Percentiles rank a stretch among this genome's conserved stretches.
These are phyloP conservation scores for Hymenoscyphus fructigenus DNA, from an alignment of 2,329 filamentous ascomycete species.

Conservation along the genomic window DNA sequence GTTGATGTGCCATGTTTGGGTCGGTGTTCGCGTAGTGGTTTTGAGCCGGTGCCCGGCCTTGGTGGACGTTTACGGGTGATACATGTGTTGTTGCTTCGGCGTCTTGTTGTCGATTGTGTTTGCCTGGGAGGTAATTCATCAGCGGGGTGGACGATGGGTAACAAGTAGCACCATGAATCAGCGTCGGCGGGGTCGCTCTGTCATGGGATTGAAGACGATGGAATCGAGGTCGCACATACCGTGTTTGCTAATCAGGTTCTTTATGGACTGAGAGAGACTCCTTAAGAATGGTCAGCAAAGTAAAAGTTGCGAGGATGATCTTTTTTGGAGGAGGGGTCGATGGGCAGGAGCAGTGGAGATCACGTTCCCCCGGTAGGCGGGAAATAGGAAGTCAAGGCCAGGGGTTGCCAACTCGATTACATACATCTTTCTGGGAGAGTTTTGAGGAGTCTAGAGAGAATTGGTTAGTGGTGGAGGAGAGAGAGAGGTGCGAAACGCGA, in stretches of 20 bases:
- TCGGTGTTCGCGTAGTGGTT: constrained; percentile 52
- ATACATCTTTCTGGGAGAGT: background rate
- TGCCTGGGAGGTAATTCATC: constrained; percentile 52
- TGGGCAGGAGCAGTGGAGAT: background rate
- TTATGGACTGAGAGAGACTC: constrained; percentile 82
- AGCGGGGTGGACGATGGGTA: constrained; percentile 11
- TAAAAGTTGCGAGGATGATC: background rate
- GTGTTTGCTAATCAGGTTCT: constrained; percentile 91
- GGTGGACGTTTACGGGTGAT: constrained; percentile 55
- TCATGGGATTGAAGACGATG: background rate
- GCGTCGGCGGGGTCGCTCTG: background rate
- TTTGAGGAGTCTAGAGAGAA: background rate
- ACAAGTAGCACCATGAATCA: background rate
- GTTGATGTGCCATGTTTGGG: constrained; percentile 59
- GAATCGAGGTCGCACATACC: constrained; percentile 47
- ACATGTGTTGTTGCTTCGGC: constrained; percentile 41
- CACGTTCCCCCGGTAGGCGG: background rate
- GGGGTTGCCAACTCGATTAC: background rate
- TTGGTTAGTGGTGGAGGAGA: background rate
- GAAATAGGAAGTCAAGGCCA: background rate
- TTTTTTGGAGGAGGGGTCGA: background rate
- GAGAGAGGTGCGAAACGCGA: background rate
- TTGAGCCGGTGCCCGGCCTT: constrained; percentile 44
- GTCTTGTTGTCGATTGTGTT: constrained; percentile 63
- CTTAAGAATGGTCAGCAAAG: background rate